Percentiles rank a stretch among this genome's conserved stretches.
phyloP scores from a whole-genome alignment of 2,329 filamentous ascomycete genomes.

The Ilyonectria robusta region DNA sequence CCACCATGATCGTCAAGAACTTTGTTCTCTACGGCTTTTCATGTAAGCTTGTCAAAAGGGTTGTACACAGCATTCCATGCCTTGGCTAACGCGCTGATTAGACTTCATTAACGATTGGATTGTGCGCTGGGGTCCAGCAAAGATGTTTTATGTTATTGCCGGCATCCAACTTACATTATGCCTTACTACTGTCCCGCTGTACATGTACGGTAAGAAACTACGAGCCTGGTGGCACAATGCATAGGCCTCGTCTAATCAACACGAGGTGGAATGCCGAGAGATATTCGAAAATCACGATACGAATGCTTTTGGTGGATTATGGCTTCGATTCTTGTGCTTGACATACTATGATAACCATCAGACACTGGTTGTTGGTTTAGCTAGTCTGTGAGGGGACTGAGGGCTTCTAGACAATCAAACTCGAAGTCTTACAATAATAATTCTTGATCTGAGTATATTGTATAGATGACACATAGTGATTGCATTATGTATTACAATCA shows the following conservation, averaged over 20 bases:
- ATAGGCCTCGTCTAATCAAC: background rate
- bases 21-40: conserved; percentile 5
- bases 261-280: background rate
- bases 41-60: background rate
- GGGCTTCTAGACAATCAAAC: background rate
- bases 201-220: conserved; percentile 5
- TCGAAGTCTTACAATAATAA: background rate
- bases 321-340: background rate
- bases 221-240: background rate
- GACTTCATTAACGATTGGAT: conserved; percentile 12
- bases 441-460: background rate
- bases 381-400: no score
- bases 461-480: background rate
- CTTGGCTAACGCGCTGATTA: background rate
- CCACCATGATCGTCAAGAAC: conserved; percentile 9
- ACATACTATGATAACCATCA: background rate
- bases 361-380: background rate
- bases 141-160: background rate
- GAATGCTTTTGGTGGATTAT: background rate
- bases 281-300: background rate
- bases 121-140: background rate
- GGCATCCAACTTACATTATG: conserved; percentile 1
- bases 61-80: background rate
- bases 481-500: background rate
- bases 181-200: background rate